Percentiles rank a stretch among this genome's conserved stretches.
Conservation (phyloP, 371 early-diverging fungal genomes). For the Mortierella sp. region DNA sequence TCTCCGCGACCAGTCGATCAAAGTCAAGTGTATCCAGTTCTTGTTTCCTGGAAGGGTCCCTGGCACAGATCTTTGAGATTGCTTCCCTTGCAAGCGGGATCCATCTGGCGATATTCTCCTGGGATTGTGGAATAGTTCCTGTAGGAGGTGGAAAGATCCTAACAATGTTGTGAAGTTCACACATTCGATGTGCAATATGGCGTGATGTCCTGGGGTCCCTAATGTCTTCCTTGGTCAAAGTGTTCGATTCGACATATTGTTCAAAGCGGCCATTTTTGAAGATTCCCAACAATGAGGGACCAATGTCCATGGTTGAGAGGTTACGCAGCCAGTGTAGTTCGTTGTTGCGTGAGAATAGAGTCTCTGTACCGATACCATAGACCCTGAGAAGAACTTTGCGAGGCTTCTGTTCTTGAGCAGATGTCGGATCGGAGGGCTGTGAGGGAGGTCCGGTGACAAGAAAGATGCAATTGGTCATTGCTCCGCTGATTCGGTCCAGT, state of each 20-base stretch:
- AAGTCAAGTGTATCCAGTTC: slow-evolving; percentile 56
- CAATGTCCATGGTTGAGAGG: slow-evolving; percentile 76
- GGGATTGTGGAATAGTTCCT: slow-evolving; percentile 63
- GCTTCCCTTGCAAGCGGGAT: slow-evolving; percentile 57
- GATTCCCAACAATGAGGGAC: slow-evolving; percentile 83
- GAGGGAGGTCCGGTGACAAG: slow-evolving; percentile 64
- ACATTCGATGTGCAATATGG: slow-evolving; percentile 81
- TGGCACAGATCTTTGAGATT: slow-evolving; percentile 37
- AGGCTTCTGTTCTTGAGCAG: slow-evolving; percentile 13
- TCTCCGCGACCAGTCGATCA: slow-evolving; percentile 57
- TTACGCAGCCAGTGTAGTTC: slow-evolving; percentile 84
- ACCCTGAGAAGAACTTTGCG: slow-evolving; percentile 75
- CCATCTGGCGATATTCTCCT: slow-evolving; percentile 78
- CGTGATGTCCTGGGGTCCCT: slow-evolving; percentile 69
- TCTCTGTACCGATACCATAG: slow-evolving; percentile 83
- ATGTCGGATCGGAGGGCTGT: not conserved
- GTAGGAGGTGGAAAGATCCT: slow-evolving; percentile 68
- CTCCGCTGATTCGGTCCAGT: slow-evolving; percentile 79
- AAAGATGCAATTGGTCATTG: slow-evolving; percentile 89
- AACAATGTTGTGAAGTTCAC: slow-evolving; percentile 79
- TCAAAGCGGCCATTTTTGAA: slow-evolving; percentile 93
- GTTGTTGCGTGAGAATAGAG: slow-evolving; percentile 77
- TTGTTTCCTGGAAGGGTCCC: slow-evolving; percentile 37
- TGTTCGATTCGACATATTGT: slow-evolving; percentile 82
- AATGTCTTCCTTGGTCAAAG: slow-evolving; percentile 76